Base-by-base conservation (phyloP, 495 filamentous ascomycete species). In the Peziza echinospora region DNA sequence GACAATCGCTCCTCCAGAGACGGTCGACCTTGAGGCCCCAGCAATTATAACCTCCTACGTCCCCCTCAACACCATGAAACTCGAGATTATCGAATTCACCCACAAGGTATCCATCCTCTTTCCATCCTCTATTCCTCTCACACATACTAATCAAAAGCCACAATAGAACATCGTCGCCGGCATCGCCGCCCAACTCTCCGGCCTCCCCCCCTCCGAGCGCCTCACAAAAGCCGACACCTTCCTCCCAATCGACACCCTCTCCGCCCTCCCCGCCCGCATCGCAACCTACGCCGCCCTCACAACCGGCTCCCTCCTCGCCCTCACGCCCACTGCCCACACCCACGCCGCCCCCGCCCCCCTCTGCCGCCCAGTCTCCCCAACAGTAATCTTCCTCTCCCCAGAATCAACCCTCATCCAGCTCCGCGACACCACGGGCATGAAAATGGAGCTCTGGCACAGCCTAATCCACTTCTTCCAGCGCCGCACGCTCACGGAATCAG, bases 221-320 rank as follows among this genome's bases (percentile, higher is more conserved):
- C 67, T 93, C 48, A 71, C 61, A 9, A 65, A 76, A 4, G 67
- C 71, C 2, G 89, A 99, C 55, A 65, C 92, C 22, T 83, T 99
- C 58, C 71, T 94, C n/a, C 78, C 87, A 0, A 83, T 82, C 30
- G 83, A 87, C 50, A 77, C 80, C 2, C 75, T 96, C 21, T 78
- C 78, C 2, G 69, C 76, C 41, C 75, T 77, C 0, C 91, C 92
- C 62, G 71, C 83, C 1, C 71, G 96, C 13, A 72, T 76, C 41
- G 70, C 85, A 43, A 82, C 84, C 13, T 69, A 96, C 49, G 76
- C 77, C 21, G 85, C 87, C 0, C 71, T 99, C 5, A 86, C 71
- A 61, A 79, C 74, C 21, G 84, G 87, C 55, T 71, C 83, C 26
- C 84, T 84, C 0, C 67, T 96, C 17, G 89, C 86, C 22, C 71